phyloP scores from a whole-genome alignment of 2,329 filamentous ascomycete species.

The Sclerotiophoma versabilis region DNA sequence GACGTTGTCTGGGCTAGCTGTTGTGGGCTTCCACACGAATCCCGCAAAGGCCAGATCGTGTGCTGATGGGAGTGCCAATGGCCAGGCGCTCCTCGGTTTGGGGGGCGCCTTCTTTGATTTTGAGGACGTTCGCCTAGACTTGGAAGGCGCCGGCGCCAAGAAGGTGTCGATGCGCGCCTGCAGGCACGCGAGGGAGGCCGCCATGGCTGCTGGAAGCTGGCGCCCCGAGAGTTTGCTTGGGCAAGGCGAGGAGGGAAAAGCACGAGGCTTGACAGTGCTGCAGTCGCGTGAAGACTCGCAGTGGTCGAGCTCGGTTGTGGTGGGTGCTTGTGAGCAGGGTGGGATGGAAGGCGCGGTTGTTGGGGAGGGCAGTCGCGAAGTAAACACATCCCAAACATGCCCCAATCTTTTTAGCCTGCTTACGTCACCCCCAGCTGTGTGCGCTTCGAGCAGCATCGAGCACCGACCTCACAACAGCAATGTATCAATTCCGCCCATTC shows the following conservation, averaged over 20 bases:
- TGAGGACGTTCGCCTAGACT: slow-evolving; percentile 74
- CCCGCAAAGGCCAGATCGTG: slow-evolving; percentile 86
- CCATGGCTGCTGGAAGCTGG: slow-evolving; percentile 28
- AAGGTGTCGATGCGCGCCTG: slow-evolving; percentile 85
- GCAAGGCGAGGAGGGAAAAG: too few relatives aligned
- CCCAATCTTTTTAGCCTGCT: slow-evolving; percentile 19
- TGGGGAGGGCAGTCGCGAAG: slow-evolving; percentile 24
- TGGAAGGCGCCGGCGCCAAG: slow-evolving; percentile 65
- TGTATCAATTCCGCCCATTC: slow-evolving; percentile 42
- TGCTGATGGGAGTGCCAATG: slow-evolving; percentile 72
- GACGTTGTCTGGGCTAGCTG: slow-evolving; percentile 82
- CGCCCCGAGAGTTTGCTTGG: neutral
- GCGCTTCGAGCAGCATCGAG: slow-evolving; percentile 29
- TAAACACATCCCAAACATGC: slow-evolving; percentile 21
- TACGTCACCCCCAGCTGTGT: slow-evolving; percentile 32
- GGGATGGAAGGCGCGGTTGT: slow-evolving; percentile 15
- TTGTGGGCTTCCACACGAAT: slow-evolving; percentile 84
- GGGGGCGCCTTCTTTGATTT: slow-evolving; percentile 61
- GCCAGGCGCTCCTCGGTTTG: slow-evolving; percentile 66
- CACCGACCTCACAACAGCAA: slow-evolving; percentile 33
- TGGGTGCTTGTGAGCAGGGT: slow-evolving; percentile 7
- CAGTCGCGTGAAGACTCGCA: neutral
- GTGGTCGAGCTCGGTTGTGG: slow-evolving; percentile 3
- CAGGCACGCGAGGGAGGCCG: slow-evolving; percentile 63
- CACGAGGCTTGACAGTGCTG: neutral